Base-by-base conservation (phyloP, 73 alveolate genomes). In the Durusdinium trenchii region DNA sequence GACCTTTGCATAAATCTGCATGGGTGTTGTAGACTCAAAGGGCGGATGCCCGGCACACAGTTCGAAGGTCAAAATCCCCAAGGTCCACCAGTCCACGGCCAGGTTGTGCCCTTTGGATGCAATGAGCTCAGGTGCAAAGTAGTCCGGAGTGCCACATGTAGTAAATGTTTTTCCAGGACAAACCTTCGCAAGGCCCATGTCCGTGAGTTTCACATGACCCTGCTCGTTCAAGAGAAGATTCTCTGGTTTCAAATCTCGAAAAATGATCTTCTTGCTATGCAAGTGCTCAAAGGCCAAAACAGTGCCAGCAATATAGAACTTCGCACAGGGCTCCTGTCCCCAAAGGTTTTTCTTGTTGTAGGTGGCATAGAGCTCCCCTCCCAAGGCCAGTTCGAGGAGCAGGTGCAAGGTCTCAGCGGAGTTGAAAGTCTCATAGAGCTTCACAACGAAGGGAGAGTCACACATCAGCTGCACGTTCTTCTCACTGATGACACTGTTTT, bases 81-180 rank as follows among this genome's bases (percentile, higher is more conserved):
- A 89, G 71, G 90, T 78, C 99, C 99, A 95, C 99, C 99, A 95
- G 35, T 95, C 99, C 99, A 95, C 99, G 73, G 99, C 51, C 38
- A 12, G 48, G 23, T 92, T 99, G 99, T 10, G 23, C n/a, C 99
- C 99, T 83, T 99, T 93, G 79, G 98, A 93, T 16, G 98, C 98
- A 48, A 93, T 93, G 61, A 93, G 98, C 64, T 93, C 98, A 43
- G 98, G 98, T 2, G 98, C 98, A 38, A 93, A 93, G 57, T 93
- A 93, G 57, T 93, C 98, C 0, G 98, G 98, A 10, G 98, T 93
- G 61, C 98, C 98, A 40, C 98, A 93, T 46, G 98, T 93, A 7
- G 98, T 93, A 92, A 47, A 93, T 36, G 98, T 93, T 82, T 93
- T 93, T 45, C 98, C 98, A 0, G 82, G 83, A n/a, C 82, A 78